Evolutionary conservation across 163 green algal genomes (phyloP).

Genomic region (Scenedesmus sp.): DNA sequence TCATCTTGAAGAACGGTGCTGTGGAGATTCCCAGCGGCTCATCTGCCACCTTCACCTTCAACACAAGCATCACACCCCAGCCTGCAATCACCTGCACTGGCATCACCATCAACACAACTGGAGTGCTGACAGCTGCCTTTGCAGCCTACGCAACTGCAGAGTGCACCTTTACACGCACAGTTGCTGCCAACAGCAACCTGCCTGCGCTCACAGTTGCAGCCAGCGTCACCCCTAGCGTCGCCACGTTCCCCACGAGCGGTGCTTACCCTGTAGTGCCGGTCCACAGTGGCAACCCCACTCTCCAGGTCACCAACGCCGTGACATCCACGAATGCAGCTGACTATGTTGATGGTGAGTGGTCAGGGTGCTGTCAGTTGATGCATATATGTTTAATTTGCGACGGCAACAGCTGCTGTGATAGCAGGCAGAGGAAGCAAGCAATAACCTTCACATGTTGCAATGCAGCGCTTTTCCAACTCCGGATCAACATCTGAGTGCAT

Average conservation of each 20-base stretch:
- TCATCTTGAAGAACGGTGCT: slow-evolving; percentile 1
- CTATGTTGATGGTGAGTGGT: neutral
- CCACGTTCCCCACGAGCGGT: neutral
- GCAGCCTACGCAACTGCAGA: neutral
- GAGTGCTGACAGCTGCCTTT: neutral
- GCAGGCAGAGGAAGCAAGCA: no score
- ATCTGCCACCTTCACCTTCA: neutral
- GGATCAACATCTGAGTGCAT: neutral
- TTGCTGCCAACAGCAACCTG: neutral
- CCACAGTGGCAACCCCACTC: neutral
- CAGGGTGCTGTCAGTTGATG: neutral
- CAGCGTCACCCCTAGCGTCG: neutral
- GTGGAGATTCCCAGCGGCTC: neutral
- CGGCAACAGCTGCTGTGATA: neutral
- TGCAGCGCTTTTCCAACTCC: no score
- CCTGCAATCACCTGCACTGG: neutral
- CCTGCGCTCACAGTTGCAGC: neutral
- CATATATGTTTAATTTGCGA: neutral
- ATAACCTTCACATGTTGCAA: no score
- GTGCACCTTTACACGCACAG: neutral
- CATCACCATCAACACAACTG: neutral
- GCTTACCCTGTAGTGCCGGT: neutral
- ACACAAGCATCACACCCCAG: neutral
- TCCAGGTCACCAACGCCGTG: neutral
- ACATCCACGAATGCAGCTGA: neutral